A percentile compares a stretch with the other conserved stretches of the same genome.
Conservation (phyloP, 2,329 filamentous ascomycete species). For the Penicillium sclerotiorum region DNA sequence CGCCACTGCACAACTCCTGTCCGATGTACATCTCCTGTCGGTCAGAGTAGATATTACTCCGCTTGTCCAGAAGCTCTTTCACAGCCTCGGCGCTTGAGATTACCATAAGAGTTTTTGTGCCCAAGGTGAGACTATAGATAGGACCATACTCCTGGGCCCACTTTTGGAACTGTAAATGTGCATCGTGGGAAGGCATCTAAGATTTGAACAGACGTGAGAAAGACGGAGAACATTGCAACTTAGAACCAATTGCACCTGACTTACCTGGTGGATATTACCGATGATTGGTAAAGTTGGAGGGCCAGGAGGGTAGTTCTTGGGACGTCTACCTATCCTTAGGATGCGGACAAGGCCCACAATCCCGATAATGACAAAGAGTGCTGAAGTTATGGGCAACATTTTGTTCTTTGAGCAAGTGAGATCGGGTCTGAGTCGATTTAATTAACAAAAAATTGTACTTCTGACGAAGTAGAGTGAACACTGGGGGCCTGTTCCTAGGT, state of each 20-base stretch:
- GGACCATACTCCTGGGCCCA: conserved; percentile 58
- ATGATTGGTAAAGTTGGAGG: not conserved
- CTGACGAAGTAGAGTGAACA: no score
- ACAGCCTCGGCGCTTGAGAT: conserved; percentile 50
- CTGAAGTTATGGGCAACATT: not conserved
- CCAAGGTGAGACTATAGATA: conserved; percentile 55
- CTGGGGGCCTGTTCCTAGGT: no score
- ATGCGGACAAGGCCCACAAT: not conserved
- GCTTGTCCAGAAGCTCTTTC: conserved; percentile 57
- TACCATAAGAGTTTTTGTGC: conserved; percentile 52
- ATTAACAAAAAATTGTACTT: no score
- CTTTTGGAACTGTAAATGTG: conserved; percentile 53
- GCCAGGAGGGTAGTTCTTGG: not conserved
- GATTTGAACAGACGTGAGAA: no score
- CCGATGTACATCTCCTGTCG: conserved; percentile 52
- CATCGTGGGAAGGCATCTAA: not conserved
- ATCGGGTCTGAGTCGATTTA: no score
- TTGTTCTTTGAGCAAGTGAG: not conserved
- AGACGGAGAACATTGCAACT: not conserved
- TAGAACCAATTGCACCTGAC: not conserved
- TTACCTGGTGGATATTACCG: not conserved
- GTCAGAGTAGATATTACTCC: conserved; percentile 54
- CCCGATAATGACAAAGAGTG: not conserved
- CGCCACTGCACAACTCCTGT: conserved; percentile 34
- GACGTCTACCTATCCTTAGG: not conserved